Conservation (phyloP, 163 green algal species). For the Chlorella variabilis region DNA sequence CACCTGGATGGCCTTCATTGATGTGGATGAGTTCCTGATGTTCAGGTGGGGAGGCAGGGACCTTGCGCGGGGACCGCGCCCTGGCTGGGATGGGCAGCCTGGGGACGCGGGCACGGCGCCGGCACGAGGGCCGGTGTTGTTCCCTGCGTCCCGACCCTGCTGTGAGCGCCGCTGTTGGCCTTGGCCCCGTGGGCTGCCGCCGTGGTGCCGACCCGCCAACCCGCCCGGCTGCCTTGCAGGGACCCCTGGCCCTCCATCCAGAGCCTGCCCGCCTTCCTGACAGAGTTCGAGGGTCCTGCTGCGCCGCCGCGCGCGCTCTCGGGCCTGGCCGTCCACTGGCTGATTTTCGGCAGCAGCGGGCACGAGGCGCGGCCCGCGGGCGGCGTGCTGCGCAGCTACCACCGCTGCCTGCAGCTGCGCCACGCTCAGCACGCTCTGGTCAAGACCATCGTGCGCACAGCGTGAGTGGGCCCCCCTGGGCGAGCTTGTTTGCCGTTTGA, state of each 20-base stretch:
- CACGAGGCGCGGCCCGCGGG: slow-evolving; percentile 36
- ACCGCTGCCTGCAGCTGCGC: slow-evolving; percentile 40
- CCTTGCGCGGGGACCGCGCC: too few relatives aligned
- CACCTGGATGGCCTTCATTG: slow-evolving; percentile 64
- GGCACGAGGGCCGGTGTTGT: too few relatives aligned
- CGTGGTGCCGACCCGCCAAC: too few relatives aligned
- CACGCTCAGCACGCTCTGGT: slow-evolving; percentile 54
- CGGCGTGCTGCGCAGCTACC: slow-evolving; percentile 51
- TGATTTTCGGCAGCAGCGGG: slow-evolving; percentile 65
- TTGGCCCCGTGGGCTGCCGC: too few relatives aligned
- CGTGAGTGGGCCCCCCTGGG: background rate
- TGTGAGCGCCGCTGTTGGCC: too few relatives aligned
- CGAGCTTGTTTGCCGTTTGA: background rate
- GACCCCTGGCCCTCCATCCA: slow-evolving; percentile 28
- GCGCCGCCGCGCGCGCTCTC: background rate
- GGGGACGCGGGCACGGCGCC: too few relatives aligned
- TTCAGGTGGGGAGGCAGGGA: slow-evolving; percentile 42
- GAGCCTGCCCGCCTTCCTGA: slow-evolving; percentile 27
- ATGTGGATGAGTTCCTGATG: slow-evolving; percentile 68
- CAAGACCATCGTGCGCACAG: slow-evolving; percentile 59
- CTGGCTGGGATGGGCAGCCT: too few relatives aligned
- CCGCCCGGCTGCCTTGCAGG: slow-evolving; percentile 5
- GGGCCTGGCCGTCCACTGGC: slow-evolving; percentile 61
- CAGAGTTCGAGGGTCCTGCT: background rate
- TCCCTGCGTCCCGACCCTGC: too few relatives aligned